These are phyloP conservation scores for Podila epigama DNA, from an alignment of 192 early-diverging fungal genomes.

Conservation along the genomic window DNA sequence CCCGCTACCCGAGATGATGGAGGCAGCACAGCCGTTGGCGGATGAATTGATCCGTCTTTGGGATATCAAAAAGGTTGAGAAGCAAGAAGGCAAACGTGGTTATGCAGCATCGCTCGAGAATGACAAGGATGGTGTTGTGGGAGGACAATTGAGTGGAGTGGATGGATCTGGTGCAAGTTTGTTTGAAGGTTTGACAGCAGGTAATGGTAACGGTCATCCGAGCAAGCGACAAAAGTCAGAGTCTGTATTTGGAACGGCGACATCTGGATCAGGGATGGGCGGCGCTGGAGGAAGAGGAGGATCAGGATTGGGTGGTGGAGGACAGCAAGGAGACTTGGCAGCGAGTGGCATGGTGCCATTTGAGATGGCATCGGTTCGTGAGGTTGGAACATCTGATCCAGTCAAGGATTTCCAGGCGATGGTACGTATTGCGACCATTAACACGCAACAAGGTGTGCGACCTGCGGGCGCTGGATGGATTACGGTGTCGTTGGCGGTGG, in stretches of 20 bases:
- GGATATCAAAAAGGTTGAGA: slow-evolving; percentile 62
- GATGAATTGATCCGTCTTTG: slow-evolving; percentile 59
- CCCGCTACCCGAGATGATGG: slow-evolving; percentile 52
- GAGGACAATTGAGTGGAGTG: slow-evolving; percentile 3
- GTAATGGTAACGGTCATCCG: neutral
- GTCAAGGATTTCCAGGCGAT: slow-evolving; percentile 69
- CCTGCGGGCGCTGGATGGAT: slow-evolving; percentile 51
- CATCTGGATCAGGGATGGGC: slow-evolving; percentile 15
- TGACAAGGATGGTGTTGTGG: slow-evolving; percentile 22
- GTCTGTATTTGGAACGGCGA: slow-evolving; percentile 31
- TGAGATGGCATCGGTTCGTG: slow-evolving; percentile 48
- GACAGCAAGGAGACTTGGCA: slow-evolving; percentile 38
- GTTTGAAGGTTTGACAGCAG: slow-evolving; percentile 13
- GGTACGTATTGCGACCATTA: slow-evolving; percentile 48
- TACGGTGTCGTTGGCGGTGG: slow-evolving; percentile 53
- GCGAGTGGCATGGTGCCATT: slow-evolving; percentile 37
- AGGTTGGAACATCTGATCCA: slow-evolving; percentile 63
- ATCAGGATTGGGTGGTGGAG: slow-evolving; percentile 15
- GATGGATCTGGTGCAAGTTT: slow-evolving; percentile 13
- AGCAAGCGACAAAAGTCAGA: slow-evolving; percentile 39
- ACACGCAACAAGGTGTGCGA: slow-evolving; percentile 61
- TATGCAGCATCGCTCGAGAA: slow-evolving; percentile 29
- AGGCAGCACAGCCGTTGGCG: slow-evolving; percentile 46
- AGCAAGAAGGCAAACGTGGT: slow-evolving; percentile 19
- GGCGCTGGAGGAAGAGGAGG: slow-evolving; percentile 16